Evolutionary conservation across 1,284 basidiomycete species (phyloP).

Genomic region (Agroathelia rolfsii): DNA sequence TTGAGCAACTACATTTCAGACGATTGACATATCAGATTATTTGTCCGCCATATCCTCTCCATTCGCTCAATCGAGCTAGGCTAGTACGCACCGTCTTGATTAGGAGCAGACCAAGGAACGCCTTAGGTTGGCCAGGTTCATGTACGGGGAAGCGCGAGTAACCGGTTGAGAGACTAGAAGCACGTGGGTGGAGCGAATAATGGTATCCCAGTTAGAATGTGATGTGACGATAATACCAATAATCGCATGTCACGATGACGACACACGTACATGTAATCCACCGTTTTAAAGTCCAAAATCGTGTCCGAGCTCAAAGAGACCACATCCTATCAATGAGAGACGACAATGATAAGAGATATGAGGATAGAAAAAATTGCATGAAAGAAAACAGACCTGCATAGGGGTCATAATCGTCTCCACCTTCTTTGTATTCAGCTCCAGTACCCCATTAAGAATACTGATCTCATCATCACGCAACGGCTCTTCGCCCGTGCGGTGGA

Average conservation of each 20-base stretch:
- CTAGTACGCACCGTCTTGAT: conserved; percentile 58
- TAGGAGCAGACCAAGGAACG: conserved; percentile 83
- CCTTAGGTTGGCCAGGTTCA: conserved; percentile 60
- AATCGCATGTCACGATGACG: conserved; percentile 1
- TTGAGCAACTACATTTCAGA: conserved; percentile 57
- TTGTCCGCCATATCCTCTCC: too few species aligned
- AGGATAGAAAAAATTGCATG: background rate
- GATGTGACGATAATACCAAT: background rate
- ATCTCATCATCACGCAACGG: conserved; percentile 87
- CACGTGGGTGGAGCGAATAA: too few species aligned
- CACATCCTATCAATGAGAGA: conserved; percentile 49
- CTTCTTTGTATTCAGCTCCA: conserved; percentile 79
- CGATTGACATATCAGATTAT: background rate
- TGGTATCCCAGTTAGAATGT: background rate
- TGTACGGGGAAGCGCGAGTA: conserved; percentile 94
- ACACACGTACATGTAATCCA: conserved; percentile 68
- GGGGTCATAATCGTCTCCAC: conserved; percentile 85
- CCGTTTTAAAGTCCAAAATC: conserved; percentile 70
- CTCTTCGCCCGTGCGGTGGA: conserved; percentile 81
- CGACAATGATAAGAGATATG: conserved; percentile 6
- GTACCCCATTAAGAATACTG: conserved; percentile 78
- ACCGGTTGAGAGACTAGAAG: conserved; percentile 56
- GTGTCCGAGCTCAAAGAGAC: conserved; percentile 70
- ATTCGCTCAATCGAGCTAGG: background rate
- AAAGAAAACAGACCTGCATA: conserved; percentile 41